Evolutionary conservation across 495 filamentous ascomycete genomes (phyloP).

Genomic region (Penicillium taxi): DNA sequence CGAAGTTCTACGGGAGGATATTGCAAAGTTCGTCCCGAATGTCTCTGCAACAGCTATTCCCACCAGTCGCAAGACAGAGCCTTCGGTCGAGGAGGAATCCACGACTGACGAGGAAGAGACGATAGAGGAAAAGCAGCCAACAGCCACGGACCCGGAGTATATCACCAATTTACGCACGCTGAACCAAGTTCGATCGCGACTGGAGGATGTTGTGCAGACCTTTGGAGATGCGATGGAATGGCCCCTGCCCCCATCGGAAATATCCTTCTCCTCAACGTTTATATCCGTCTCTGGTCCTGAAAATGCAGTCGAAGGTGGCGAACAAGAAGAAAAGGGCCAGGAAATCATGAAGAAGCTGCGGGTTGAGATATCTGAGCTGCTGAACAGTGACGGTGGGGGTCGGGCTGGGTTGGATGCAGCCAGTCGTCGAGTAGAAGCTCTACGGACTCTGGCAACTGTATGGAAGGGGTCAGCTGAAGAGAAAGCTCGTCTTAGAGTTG

Average conservation of each 20-base stretch:
- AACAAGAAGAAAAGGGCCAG: slow-evolving; percentile 71
- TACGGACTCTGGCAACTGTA: slow-evolving; percentile 63
- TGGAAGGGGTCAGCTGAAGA: slow-evolving; percentile 95
- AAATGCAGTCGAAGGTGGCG: slow-evolving; percentile 50
- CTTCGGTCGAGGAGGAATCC: slow-evolving; percentile 8
- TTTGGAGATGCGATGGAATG: slow-evolving; percentile 95
- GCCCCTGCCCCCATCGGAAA: slow-evolving; percentile 73
- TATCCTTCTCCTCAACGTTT: slow-evolving; percentile 63
- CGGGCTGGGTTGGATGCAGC: slow-evolving; percentile 55
- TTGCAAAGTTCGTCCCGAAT: slow-evolving; percentile 58
- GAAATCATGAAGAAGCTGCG: slow-evolving; percentile 59
- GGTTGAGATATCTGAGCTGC: slow-evolving; percentile 60
- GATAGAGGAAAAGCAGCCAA: neutral
- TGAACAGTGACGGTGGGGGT: slow-evolving; percentile 43
- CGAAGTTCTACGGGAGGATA: slow-evolving; percentile 59
- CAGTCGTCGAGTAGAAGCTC: slow-evolving; percentile 56
- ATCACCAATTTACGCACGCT: slow-evolving; percentile 75
- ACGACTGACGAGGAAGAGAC: slow-evolving; percentile 8
- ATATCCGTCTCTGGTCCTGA: slow-evolving; percentile 76
- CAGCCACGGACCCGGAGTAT: slow-evolving; percentile 51
- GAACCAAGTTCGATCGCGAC: slow-evolving; percentile 65
- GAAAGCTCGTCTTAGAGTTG: slow-evolving; percentile 69
- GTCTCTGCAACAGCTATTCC: slow-evolving; percentile 21
- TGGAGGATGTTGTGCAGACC: slow-evolving; percentile 77
- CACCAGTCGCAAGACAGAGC: slow-evolving; percentile 3